phyloP scores from a whole-genome alignment of 345 rosid species.

The Lepidium didymum region DNA sequence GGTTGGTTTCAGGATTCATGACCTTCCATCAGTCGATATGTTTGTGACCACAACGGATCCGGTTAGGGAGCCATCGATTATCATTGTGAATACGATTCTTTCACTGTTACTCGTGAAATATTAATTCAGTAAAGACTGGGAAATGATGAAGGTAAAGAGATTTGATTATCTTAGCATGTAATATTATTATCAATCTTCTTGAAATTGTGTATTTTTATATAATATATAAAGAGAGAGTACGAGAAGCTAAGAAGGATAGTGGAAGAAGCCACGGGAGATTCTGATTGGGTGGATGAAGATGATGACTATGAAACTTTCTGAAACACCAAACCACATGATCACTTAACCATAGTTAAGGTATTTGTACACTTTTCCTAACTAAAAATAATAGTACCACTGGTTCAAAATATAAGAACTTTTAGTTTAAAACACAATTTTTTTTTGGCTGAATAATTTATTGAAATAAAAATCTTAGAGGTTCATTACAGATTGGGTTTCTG shows the following conservation, averaged over 20 bases:
- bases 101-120: conserved; percentile 51
- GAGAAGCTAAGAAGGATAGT: conserved; percentile 39
- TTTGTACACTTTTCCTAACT: neutral
- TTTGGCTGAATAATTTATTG: too few species aligned
- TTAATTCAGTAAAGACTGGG: conserved; percentile 48
- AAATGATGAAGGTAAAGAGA: conserved; percentile 48
- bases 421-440: too few species aligned
- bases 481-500: too few species aligned
- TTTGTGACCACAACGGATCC: conserved; percentile 44
- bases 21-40: conserved; percentile 56
- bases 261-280: conserved; percentile 28
- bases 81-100: conserved; percentile 30
- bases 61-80: conserved; percentile 16
- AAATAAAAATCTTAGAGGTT: too few species aligned
- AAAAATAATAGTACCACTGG: too few species aligned
- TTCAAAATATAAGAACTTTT: too few species aligned
- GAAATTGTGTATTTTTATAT: neutral
- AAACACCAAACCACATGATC: conserved; percentile 32
- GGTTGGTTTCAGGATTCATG: conserved; percentile 26
- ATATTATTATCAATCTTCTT: neutral
- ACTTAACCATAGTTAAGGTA: conserved; percentile 57
- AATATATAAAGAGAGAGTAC: conserved; percentile 39
- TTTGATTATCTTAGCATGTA: neutral
- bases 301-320: conserved; percentile 43
- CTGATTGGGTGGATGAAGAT: conserved; percentile 2